These are phyloP conservation scores for Monascus ruber DNA, from an alignment of 2,329 filamentous ascomycete species.

Conservation along the genomic window DNA sequence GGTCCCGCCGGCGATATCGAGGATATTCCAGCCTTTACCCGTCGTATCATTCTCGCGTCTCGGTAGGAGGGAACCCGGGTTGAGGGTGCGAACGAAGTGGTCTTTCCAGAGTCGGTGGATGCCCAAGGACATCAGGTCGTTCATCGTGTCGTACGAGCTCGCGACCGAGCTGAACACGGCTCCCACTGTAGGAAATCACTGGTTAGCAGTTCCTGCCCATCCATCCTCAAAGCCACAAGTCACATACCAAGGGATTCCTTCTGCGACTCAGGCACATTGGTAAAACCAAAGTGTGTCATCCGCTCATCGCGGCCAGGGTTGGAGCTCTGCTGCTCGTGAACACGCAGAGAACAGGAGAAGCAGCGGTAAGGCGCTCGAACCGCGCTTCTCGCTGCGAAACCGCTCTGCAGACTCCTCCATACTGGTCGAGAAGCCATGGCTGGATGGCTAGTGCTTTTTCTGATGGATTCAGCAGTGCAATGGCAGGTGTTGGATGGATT, in stretches of 20 bases:
- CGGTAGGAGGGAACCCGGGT: slow-evolving; percentile 55
- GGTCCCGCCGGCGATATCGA: slow-evolving; percentile 93
- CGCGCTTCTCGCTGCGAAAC: slow-evolving; percentile 18
- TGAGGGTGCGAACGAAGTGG: slow-evolving; percentile 83
- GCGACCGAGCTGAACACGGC: slow-evolving; percentile 92
- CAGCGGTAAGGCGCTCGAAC: slow-evolving; percentile 32
- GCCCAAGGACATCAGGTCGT: slow-evolving; percentile 96
- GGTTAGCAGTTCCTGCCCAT: not conserved
- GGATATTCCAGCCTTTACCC: slow-evolving; percentile 56
- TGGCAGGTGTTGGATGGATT: not conserved
- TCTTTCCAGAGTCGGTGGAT: slow-evolving; percentile 97
- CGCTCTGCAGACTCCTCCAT: slow-evolving; percentile 26
- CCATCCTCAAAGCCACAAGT: not conserved
- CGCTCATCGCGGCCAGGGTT: slow-evolving; percentile 33
- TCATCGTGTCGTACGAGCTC: slow-evolving; percentile 93
- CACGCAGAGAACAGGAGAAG: slow-evolving; percentile 39
- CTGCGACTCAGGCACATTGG: slow-evolving; percentile 68
- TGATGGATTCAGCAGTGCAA: not conserved
- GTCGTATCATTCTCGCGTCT: slow-evolving; percentile 16
- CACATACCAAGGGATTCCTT: slow-evolving; percentile 56
- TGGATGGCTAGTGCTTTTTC: too few species aligned
- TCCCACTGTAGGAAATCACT: slow-evolving; percentile 46
- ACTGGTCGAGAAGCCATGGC: slow-evolving; percentile 24
- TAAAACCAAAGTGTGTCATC: slow-evolving; percentile 83
- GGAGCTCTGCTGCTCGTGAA: slow-evolving; percentile 27